Evolutionary conservation across 257 asterid species (phyloP).

Genomic region (Pogostemon cablin): DNA sequence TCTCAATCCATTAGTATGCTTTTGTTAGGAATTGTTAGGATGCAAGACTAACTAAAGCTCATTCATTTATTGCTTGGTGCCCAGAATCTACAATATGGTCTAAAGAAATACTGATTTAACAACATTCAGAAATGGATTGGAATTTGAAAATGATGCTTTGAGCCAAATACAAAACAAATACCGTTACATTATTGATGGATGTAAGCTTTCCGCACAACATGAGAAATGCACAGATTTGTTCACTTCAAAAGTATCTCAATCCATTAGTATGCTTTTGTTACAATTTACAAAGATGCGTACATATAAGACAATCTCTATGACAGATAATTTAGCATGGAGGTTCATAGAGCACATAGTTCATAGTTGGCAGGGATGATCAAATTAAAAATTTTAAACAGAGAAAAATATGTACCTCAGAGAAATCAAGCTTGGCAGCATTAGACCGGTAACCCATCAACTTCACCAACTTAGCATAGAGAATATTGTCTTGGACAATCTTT

Average conservation of each 20-base stretch:
- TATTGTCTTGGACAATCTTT: conserved; percentile 82
- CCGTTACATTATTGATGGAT: neutral
- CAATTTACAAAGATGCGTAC: too few species aligned
- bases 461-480: conserved; percentile 74
- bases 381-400: neutral
- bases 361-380: neutral
- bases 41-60: too few species aligned
- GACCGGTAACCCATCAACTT: conserved; percentile 84
- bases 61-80: neutral
- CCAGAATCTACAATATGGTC: neutral
- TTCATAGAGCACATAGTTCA: neutral
- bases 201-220: neutral
- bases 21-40: neutral
- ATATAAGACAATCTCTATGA: too few species aligned
- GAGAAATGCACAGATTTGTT: neutral
- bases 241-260: too few species aligned
- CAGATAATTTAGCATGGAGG: too few species aligned
- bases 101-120: neutral
- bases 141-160: neutral
- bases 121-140: neutral
- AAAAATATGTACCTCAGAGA: conserved; percentile 65
- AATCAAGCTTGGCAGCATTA: conserved; percentile 83
- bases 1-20: neutral
- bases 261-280: neutral
- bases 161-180: neutral